Evolutionary conservation across 345 rosid genomes (phyloP), one percentile per base, ranked within the genome.

Genomic region (Combretum micranthum): DNA sequence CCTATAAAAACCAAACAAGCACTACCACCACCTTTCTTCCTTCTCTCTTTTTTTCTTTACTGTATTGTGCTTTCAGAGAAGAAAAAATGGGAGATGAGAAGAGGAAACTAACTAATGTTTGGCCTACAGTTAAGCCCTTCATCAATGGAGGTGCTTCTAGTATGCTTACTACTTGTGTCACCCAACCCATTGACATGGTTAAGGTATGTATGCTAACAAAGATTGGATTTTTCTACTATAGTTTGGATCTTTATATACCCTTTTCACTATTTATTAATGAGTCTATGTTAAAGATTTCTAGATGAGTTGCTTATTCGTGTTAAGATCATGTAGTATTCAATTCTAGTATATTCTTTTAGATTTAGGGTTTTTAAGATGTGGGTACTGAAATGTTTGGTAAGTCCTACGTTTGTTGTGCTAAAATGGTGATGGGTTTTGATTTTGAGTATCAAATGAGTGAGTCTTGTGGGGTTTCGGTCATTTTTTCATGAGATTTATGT

Each of bases 131-230:
- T 13, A 89, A 87, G 80, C 99, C 99, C 12, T 93, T 93, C 70
- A 87, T 80, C 60, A 93, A 93, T 75, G 99, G 99, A 3, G 99
- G 99, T 23, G 69, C 84, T 53, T 87, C 99, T 44, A 97, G 99
- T 42, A 93, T 93, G 99, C 94, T 89, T 50, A 97, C 99, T 20
- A 93, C 99, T 69, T 87, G 97, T 72, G 97, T 87, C 71, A 82
- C 89, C 72, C 99, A 93, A 65, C 99, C 99, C 44, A 74, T 93
- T 68, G 99, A 93, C 42, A 93, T 93, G 99, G 63, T 93, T 71
- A 93, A 93, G 99, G 99, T 93, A 69, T 39, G n/a, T n/a, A n/a
- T n/a, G n/a, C n/a, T n/a, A n/a, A n/a, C n/a, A n/a, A n/a, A n/a
- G n/a, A n/a, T n/a, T n/a, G n/a, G n/a, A n/a, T n/a, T n/a, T n/a